Conservation (phyloP, 495 filamentous ascomycete species). For the Penicillium odoratum region DNA sequence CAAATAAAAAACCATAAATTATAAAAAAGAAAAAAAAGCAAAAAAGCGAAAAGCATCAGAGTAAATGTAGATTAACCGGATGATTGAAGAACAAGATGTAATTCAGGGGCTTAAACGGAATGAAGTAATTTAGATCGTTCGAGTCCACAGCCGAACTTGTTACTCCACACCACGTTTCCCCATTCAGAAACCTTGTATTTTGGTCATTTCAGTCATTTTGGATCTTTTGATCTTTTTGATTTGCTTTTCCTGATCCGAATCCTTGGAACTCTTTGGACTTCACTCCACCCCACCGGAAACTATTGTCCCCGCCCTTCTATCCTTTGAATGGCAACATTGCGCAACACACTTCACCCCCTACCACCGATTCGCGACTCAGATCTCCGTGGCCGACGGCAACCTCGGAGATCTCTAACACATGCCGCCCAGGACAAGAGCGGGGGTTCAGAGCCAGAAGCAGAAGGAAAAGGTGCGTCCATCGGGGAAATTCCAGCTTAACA, state of each 20-base stretch:
- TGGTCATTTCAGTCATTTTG: too few species aligned
- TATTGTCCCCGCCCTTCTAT: constrained; percentile 1
- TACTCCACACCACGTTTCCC: constrained; percentile 24
- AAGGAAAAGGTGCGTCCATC: constrained; percentile 77
- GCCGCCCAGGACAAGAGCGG: constrained; percentile 74
- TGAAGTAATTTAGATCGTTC: constrained; percentile 6
- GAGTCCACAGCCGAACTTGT: constrained; percentile 14
- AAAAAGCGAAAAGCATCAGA: too few species aligned
- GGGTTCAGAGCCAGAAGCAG: constrained; percentile 87
- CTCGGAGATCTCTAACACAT: constrained; percentile 46
- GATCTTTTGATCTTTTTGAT: too few species aligned
- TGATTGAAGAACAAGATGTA: too few species aligned
- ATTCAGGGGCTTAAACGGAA: not conserved
- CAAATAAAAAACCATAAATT: too few species aligned
- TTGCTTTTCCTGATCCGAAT: not conserved
- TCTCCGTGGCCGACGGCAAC: constrained; percentile 20
- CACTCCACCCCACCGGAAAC: not conserved
- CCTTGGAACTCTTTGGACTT: not conserved
- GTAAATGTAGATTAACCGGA: too few species aligned
- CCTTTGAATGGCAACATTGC: constrained; percentile 30
- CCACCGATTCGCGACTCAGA: constrained; percentile 29
- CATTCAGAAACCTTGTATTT: not conserved
- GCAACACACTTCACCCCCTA: constrained; percentile 15
- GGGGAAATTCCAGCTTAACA: not conserved
- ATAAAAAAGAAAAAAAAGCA: too few species aligned